These are phyloP conservation scores for Hypoxylon sp. DNA, from an alignment of 2,329 filamentous ascomycete genomes.

Conservation along the genomic window DNA sequence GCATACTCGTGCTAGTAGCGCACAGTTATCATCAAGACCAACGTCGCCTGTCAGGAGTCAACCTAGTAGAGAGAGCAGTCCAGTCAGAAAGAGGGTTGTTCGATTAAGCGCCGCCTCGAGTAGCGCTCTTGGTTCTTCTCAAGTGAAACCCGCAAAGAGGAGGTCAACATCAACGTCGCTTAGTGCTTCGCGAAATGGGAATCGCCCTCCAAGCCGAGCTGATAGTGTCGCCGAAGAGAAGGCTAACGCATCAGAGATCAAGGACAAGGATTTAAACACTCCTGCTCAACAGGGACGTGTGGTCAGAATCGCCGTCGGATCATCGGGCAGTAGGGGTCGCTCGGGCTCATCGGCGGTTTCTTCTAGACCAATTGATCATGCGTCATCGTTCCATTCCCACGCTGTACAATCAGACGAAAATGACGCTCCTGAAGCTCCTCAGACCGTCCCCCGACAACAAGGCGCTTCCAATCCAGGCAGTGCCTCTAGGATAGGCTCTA, in stretches of 20 bases:
- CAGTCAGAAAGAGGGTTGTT: slow-evolving; percentile 70
- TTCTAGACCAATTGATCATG: slow-evolving; percentile 54
- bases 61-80: slow-evolving; percentile 64
- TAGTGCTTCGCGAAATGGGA: slow-evolving; percentile 56
- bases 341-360: slow-evolving; percentile 58
- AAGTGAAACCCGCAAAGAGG: slow-evolving; percentile 59
- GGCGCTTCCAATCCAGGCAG: slow-evolving; percentile 66
- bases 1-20: slow-evolving; percentile 65
- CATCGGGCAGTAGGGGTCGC: slow-evolving; percentile 62
- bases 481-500: slow-evolving; percentile 67
- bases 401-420: slow-evolving; percentile 56
- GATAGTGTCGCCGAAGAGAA: slow-evolving; percentile 61
- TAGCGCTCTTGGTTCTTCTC: slow-evolving; percentile 39
- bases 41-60: slow-evolving; percentile 63
- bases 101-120: slow-evolving; percentile 67
- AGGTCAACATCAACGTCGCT: slow-evolving; percentile 69
- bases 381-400: slow-evolving; percentile 57
- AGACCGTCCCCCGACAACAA: slow-evolving; percentile 65
- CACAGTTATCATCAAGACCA: slow-evolving; percentile 60
- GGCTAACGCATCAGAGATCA: slow-evolving; percentile 53
- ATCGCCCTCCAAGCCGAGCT: slow-evolving; percentile 59
- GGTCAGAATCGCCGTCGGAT: slow-evolving; percentile 69
- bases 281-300: slow-evolving; percentile 67
- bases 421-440: slow-evolving; percentile 65
- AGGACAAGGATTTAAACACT: slow-evolving; percentile 65